Percentiles rank a stretch among this genome's conserved stretches.
These are phyloP conservation scores for Torulaspora franciscae DNA, from an alignment of 805 yeast genomes.

Conservation along the genomic window DNA sequence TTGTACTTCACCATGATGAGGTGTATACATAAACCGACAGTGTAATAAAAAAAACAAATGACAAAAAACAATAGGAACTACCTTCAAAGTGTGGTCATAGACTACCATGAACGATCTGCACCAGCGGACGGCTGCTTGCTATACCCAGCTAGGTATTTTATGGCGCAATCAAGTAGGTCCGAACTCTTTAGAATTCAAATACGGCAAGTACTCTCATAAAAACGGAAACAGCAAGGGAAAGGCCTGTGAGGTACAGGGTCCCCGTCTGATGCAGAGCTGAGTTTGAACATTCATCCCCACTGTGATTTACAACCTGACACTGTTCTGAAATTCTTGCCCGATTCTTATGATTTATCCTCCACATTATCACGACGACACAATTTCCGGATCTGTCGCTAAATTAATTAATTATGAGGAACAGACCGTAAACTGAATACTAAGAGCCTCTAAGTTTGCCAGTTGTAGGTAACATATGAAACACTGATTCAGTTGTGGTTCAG, in stretches of 20 bases:
- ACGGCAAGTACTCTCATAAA: background rate
- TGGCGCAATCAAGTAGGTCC: background rate
- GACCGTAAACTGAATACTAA: background rate
- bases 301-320: background rate
- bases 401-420: background rate
- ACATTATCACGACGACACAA: constrained; percentile 2
- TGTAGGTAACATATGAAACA: background rate
- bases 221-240: too few relatives aligned
- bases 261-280: background rate
- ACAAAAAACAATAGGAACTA: too few relatives aligned
- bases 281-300: background rate
- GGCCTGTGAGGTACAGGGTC: background rate
- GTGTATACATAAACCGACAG: too few relatives aligned
- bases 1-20: too few relatives aligned
- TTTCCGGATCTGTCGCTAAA: constrained; percentile 4
- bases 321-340: background rate
- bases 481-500: constrained; percentile 4
- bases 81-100: too few relatives aligned
- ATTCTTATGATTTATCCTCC: background rate
- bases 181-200: background rate
- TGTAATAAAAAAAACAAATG: too few relatives aligned
- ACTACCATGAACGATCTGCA: too few relatives aligned
- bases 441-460: background rate
- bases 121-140: too few relatives aligned
- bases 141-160: too few relatives aligned